Evolutionary conservation across 805 yeast genomes (phyloP), one percentile per base, ranked within the genome.

Genomic region (Helenozyma rhizophorensis): DNA sequence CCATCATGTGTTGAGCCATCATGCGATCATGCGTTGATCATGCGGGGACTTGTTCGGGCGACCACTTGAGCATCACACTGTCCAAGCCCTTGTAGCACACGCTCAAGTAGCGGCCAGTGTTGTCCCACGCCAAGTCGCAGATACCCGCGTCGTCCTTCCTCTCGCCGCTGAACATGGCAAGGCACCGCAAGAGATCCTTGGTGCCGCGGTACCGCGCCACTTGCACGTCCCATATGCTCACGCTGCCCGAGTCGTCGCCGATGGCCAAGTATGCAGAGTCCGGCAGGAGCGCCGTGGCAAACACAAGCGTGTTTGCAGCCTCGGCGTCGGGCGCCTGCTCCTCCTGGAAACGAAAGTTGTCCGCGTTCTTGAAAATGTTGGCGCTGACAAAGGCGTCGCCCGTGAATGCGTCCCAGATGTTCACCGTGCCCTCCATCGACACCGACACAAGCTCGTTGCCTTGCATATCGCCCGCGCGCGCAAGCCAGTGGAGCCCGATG

Each of bases 351-450:
- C 39, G 49, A 36, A 48, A 60, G 40, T 49, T 53, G 9, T 45
- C 46, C 12, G 48, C 38, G 32, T 50, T 50, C 29, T 49, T 44
- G 44, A 59, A 59, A 9, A 62, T 32, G 25, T 62, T 49, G 9
- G 62, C 51, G 23, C 62, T 48, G 36, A 57, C 54, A 16, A 73
- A 23, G 6, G 58, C 47, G 14, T 57, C 61, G 12, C 73, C 76
- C n/a, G 51, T 51, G 19, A 53, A 54, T 2, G 74, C 65, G 42
- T 81, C 74, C 94, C 95, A 85, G 0, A 84, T 43, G 38, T 81
- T 70, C 2, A 81, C 60, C 0, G 80, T 63, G 0, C 93, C 86
- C 45, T 88, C 94, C 55, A 84, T 60, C 1, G 93, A 78, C 2
- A 78, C 67, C 10, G 47, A 39, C 1, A 46, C 35, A 13, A 46